Conservation (phyloP, 306 rosid species). For the Arachis stenosperma region DNA sequence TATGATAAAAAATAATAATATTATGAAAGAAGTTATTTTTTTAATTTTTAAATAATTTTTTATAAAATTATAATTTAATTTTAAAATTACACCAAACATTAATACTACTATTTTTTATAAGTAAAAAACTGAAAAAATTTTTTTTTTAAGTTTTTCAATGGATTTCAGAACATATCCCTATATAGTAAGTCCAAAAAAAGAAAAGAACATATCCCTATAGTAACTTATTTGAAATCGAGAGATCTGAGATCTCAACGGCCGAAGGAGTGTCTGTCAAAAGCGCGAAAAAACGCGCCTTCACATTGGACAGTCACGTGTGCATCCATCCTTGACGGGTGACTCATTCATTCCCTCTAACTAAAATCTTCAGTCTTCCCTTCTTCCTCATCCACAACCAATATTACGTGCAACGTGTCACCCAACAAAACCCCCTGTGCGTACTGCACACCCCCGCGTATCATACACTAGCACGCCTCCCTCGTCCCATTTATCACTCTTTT, state of each 20-base stretch:
- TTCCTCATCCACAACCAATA: slow-evolving; percentile 27
- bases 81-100: too few relatives aligned
- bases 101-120: too few relatives aligned
- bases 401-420: slow-evolving; percentile 17
- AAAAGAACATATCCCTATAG: too few relatives aligned
- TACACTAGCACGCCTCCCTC: neutral
- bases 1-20: too few relatives aligned
- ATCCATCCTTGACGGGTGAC: slow-evolving; percentile 12
- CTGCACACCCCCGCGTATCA: neutral
- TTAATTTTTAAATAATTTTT: too few relatives aligned
- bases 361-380: neutral
- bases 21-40: too few relatives aligned
- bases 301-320: slow-evolving; percentile 1
- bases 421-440: neutral
- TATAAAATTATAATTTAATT: too few relatives aligned
- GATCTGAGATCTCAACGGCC: neutral
- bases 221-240: neutral
- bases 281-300: neutral
- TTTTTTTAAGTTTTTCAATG: too few relatives aligned
- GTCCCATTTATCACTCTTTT: neutral
- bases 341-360: neutral
- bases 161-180: too few relatives aligned
- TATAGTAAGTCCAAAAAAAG: too few relatives aligned
- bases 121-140: too few relatives aligned
- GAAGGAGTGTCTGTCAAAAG: neutral